These are phyloP conservation scores for Termitomyces titanicus DNA, from an alignment of 768 basidiomycete genomes.

Conservation along the genomic window DNA sequence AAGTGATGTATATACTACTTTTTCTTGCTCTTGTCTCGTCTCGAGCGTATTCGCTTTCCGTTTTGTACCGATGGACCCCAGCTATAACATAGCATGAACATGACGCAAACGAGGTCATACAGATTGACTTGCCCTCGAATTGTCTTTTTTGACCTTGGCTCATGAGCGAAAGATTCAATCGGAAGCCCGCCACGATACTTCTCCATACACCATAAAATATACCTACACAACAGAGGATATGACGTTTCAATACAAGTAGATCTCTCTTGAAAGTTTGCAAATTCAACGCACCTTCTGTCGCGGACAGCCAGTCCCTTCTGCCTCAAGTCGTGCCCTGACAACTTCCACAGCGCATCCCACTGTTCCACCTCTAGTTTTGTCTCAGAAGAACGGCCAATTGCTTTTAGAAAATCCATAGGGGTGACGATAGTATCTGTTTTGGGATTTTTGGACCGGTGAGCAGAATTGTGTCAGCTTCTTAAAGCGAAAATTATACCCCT, in stretches of 20 bases:
- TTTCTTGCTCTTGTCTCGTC: constrained; percentile 37
- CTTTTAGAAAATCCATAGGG: constrained; percentile 63
- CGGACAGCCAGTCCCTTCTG: constrained; percentile 60
- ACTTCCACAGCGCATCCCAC: constrained; percentile 76
- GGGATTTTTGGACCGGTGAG: constrained; percentile 7
- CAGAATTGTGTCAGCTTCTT: constrained; percentile 4
- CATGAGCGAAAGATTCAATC: constrained; percentile 60
- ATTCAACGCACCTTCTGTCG: constrained; percentile 61
- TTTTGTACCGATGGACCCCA: constrained; percentile 75
- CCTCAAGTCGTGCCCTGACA: constrained; percentile 54
- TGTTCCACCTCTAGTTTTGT: constrained; percentile 57
- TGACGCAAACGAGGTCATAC: background rate
- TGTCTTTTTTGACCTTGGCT: constrained; percentile 67
- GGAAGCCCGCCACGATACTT: constrained; percentile 62
- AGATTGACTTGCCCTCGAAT: constrained; percentile 67
- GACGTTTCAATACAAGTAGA: background rate
- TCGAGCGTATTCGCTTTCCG: constrained; percentile 72
- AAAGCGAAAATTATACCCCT: constrained; percentile 24
- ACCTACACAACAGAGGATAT: constrained; percentile 40
- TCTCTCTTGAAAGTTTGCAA: background rate
- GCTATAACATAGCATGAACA: constrained; percentile 28
- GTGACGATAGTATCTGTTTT: constrained; percentile 46
- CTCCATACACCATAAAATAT: constrained; percentile 83
- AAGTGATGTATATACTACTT: constrained; percentile 9
- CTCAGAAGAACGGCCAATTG: constrained; percentile 68